Evolutionary conservation across 177 flowering plant genomes (phyloP).

Genomic region (Vitis hybrid): DNA sequence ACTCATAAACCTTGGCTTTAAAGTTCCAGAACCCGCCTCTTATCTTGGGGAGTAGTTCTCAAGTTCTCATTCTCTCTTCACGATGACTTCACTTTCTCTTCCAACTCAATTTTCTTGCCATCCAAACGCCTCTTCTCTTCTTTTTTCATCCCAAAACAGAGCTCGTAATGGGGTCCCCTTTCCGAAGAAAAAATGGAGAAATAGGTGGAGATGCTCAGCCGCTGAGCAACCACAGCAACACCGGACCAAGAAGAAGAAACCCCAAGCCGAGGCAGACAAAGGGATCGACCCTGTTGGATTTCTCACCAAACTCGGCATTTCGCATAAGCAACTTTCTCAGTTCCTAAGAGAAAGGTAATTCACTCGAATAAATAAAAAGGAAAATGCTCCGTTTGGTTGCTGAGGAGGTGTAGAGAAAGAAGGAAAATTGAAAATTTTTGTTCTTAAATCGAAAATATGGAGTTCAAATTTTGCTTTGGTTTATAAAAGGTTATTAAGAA

Average conservation of each 20-base stretch:
- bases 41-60: constrained; percentile 9
- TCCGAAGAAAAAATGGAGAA: constrained; percentile 17
- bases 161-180: constrained; percentile 12
- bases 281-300: constrained; percentile 84
- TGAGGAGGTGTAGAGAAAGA: background rate
- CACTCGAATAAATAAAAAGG: background rate
- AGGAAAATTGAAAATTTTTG: background rate
- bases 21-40: background rate
- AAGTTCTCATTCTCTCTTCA: background rate
- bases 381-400: constrained; percentile 1
- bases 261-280: constrained; percentile 23
- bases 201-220: constrained; percentile 38
- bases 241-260: constrained; percentile 23
- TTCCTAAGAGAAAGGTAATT: constrained; percentile 83
- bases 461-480: background rate
- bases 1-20: constrained; percentile 21
- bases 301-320: constrained; percentile 57
- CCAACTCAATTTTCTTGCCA: constrained; percentile 14
- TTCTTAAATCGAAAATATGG: no score
- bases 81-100: constrained; percentile 28
- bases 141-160: background rate
- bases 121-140: constrained; percentile 17
- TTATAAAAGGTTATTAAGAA: background rate
- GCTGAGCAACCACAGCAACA: constrained; percentile 29
- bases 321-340: constrained; percentile 71